Evolutionary conservation across 139 green algal genomes (phyloP).

Genomic region (Chlamydomonas urium): DNA sequence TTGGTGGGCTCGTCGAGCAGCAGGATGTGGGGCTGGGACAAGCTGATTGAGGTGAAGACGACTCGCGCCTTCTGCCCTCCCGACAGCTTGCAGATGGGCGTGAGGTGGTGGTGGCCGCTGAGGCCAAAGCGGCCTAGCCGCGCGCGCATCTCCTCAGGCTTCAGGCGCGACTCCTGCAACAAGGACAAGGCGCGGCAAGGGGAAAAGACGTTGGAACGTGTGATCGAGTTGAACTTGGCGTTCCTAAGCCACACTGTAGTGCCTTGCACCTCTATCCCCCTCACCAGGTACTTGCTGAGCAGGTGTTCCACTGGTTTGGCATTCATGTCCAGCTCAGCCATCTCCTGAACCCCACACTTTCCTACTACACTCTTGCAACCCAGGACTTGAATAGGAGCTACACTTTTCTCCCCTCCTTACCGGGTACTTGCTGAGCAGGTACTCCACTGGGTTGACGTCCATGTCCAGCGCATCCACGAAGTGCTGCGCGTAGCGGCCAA

Average conservation of each 20-base stretch:
- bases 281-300: constrained; percentile 34
- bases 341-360: no score
- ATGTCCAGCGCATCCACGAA: constrained; percentile 97
- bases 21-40: constrained; percentile 90
- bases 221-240: no score
- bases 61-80: constrained; percentile 95
- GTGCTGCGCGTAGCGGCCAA: constrained; percentile 80
- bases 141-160: constrained; percentile 87
- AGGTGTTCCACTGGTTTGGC: constrained; percentile 95
- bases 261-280: no score
- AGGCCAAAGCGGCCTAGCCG: constrained; percentile 94
- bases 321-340: constrained; percentile 92
- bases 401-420: no score
- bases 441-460: constrained; percentile 93
- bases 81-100: constrained; percentile 94
- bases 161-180: constrained; percentile 35
- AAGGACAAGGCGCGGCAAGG: no score
- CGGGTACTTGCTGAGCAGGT: constrained; percentile 61
- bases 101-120: constrained; percentile 88
- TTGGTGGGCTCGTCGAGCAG: constrained; percentile 94
- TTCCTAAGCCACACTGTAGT: no score
- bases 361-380: no score
- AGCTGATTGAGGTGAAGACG: constrained; percentile 92
- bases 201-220: no score
- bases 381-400: no score